phyloP scores from a whole-genome alignment of 495 filamentous ascomycete species.

The Aspergillus leporis region DNA sequence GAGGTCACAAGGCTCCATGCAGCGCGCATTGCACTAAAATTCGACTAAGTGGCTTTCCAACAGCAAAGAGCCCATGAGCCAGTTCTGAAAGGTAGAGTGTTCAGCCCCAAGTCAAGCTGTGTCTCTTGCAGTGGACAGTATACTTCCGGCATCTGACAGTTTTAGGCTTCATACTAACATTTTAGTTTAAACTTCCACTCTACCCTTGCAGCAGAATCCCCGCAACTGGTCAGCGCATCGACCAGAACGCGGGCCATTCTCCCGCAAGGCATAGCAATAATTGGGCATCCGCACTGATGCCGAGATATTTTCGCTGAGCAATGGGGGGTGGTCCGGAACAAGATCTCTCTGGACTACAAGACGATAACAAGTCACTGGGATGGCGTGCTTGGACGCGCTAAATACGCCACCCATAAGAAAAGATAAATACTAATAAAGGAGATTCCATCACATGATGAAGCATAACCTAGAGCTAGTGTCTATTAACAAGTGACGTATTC shows the following conservation, averaged over 20 bases:
- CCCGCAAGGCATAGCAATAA: neutral
- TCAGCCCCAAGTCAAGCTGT: neutral
- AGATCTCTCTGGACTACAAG: neutral
- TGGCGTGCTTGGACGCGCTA: conserved; percentile 3
- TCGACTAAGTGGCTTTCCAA: neutral
- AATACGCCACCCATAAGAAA: neutral
- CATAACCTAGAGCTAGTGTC: neutral
- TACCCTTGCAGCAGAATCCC: neutral
- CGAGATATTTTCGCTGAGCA: neutral
- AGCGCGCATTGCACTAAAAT: neutral
- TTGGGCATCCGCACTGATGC: neutral
- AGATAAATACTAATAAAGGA: neutral
- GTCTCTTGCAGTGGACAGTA: neutral
- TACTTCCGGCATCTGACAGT: neutral
- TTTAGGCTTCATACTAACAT: neutral
- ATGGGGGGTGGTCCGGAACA: neutral
- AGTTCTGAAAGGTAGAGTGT: neutral
- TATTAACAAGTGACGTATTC: neutral
- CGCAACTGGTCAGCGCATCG: neutral
- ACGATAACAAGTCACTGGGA: neutral
- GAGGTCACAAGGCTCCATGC: neutral
- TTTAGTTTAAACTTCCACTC: neutral
- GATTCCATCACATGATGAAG: neutral
- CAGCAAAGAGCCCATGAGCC: neutral
- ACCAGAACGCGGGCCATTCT: neutral